Base-by-base conservation (phyloP, 1,284 basidiomycete genomes). In the Apiotrichum brassicae region DNA sequence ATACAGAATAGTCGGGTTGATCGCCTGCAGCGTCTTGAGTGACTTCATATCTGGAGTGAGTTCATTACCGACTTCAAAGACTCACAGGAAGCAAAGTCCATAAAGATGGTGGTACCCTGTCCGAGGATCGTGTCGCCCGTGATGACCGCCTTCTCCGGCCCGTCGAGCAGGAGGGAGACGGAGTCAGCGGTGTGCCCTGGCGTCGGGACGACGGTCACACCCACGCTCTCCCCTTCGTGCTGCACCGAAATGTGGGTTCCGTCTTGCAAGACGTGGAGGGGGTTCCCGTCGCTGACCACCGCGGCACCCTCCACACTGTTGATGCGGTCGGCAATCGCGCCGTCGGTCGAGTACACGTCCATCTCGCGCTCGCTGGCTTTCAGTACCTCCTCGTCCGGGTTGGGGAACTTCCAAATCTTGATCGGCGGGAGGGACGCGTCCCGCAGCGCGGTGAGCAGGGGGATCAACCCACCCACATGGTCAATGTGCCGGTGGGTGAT, bases 171-270 rank as follows among this genome's bases (percentile, higher is more conserved):
- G 39, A 92, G 74, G 45, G 79, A 85, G 59, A 94, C 80, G 6
- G 89, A 93, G 70, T 97, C 93, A 32, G 76, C 65, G 0, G 93
- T 97, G 65, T 97, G 94, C 0, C 93, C 94, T 0, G 93, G 94
- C 0, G 90, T 86, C 64, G 88, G 84, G 0, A 97, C 60, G 16
- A 94, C 81, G 23, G 77, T 77, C 14, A 91, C 63, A 20, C 33
- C 34, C 16, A 46, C 37, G n/a, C 18, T 33, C 24, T 43, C 34
- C 8, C 40, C 46, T n/a, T 49, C 39, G 60, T 69, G 65, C 32
- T 66, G 38, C 12, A 43, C 18, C 11, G 44, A 49, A 19, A 23
- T 22, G 33, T 45, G 28, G 5, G 38, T 37, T 24, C 49, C 48
- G 8, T 28, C 28, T 20, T 28, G 19, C 14, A 50, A 32, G 2